Percentiles rank a stretch among this genome's conserved stretches.
These are phyloP conservation scores for Suillus tomentosus DNA, from an alignment of 768 basidiomycete genomes.

Conservation along the genomic window DNA sequence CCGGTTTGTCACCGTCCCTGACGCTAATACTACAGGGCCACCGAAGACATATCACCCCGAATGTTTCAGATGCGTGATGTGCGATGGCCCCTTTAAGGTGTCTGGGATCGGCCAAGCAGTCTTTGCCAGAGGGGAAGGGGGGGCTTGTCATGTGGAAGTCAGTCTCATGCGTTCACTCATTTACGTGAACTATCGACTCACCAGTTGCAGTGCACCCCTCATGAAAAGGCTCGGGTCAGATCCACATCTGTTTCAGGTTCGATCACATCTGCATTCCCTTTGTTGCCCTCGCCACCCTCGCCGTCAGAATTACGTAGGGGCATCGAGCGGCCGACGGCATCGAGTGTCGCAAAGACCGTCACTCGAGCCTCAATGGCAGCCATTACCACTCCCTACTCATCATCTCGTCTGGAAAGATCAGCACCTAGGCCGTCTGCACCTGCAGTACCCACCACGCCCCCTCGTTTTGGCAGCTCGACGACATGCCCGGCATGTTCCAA, in stretches of 20 bases:
- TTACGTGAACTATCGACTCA: conserved; percentile 15
- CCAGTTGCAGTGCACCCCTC: conserved; percentile 44
- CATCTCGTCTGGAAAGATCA: conserved; percentile 33
- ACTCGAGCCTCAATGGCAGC: conserved; percentile 17
- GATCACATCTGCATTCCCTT: conserved; percentile 16
- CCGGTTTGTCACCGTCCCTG: conserved; percentile 73
- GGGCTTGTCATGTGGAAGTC: conserved; percentile 70
- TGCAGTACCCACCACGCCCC: conserved; percentile 21
- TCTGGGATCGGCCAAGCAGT: conserved; percentile 60
- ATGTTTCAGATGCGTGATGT: conserved; percentile 76
- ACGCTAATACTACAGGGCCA: conserved; percentile 38
- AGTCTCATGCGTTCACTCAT: conserved; percentile 11
- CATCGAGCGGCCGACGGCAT: conserved; percentile 17
- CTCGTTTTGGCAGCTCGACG: conserved; percentile 42
- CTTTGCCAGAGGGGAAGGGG: conserved; percentile 66
- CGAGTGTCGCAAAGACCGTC: conserved; percentile 7
- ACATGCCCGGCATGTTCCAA: conserved; percentile 77
- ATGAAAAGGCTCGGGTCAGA: conserved; percentile 31
- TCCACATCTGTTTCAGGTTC: conserved; percentile 14
- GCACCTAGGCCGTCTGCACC: conserved; percentile 17
- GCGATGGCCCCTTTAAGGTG: conserved; percentile 65
- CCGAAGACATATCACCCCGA: conserved; percentile 70
- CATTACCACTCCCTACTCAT: conserved; percentile 24
- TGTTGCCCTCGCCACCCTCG: conserved; percentile 18
- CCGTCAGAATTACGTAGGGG: conserved; percentile 25